Base-by-base conservation (phyloP, 2,329 filamentous ascomycete genomes). In the Verticillium klebahnii region DNA sequence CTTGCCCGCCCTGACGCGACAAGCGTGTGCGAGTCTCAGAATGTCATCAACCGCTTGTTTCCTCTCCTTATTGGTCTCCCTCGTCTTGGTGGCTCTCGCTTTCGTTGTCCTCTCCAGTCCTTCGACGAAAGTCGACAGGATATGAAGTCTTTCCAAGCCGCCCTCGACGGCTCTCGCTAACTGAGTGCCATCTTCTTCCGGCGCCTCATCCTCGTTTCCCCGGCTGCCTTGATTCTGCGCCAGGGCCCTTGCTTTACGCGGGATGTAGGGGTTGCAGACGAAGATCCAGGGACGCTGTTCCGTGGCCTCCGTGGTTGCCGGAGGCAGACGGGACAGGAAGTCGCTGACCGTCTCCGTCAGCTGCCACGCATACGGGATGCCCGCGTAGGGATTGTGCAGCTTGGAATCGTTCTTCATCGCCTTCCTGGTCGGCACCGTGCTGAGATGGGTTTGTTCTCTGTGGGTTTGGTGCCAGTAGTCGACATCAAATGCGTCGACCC, bases 291-390 rank as follows among this genome's bases (percentile, higher is more conserved):
- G 82, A 2, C 82, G 79, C 0, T 75, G 67, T 0, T 69, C 69
- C 1, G 72, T 74, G 3, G 75, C 71, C 2, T 78, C 73, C 1
- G 87, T 90, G 1, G 82, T 88, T 3, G 82, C 81, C 0, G 92
- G 90, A 0, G 89, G 89, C 0, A 93, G 78, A 9, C 91, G 86
- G 9, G 75, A 63, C 2, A 95, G 74, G 67, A 96, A 96, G 1
- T 83, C 81, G 8, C 84, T 74, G 1, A 90, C 75, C 0, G 82
- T 83, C 70, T 93, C 90, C 1, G 77, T 77, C 32, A 88, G 78
- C 71, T 89, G 89, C 78, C 88, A 87, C 31, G 84, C 87, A 64
- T 79, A 80, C 3, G 72, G 60, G 1, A 80, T 62, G 37, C 83
- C 85, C 61, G 85, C 80, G 66, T 86, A 87, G 1, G 82, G 81